Evolutionary conservation across 2,329 filamentous ascomycete genomes (phyloP), one percentile per base, ranked within the genome.

Genomic region (Pseudocercospora macadamiae): DNA sequence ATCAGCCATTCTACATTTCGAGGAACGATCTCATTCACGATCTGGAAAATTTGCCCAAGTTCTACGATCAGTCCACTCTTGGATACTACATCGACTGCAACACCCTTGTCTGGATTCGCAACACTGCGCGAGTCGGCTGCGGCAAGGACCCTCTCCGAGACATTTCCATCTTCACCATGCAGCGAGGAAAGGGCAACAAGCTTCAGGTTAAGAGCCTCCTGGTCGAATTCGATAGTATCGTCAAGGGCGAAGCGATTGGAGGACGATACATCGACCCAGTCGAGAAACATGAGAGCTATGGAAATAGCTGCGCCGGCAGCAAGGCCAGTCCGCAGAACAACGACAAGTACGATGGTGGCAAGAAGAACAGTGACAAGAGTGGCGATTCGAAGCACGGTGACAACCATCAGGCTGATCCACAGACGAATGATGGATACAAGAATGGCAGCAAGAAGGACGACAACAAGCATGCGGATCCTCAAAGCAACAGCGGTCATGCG

Each of bases 11-110:
- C 19, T 25, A 26, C n/a, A 25, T n/a, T 14, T 47, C 42, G 3
- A n/a, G 23, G 23, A 26, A 18, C 19, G 42, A 47, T 14, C 26
- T 25, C 16, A 14, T 47, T 4, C 3, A 9, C 23, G 23, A 25
- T 2, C 42, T 47, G 3, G 42, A 47, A 19, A 23, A 26, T 7
- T n/a, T 23, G 21, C 42, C 42, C 3, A 23, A 28, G 42, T 14
- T 47, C 23, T 47, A 23, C 14, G 42, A 26, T 16, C 23, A 25
- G 23, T 47, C 42, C 23, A 47, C 42, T 2, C 4, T 26, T 47
- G 42, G 42, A 14, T 47, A 25, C 23, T 47, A 47, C 12, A 3
- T 47, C 19, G 42, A 47, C 42, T 47, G 42, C 42, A 47, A 47
- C 23, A 47, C 42, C 10, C 42, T 47, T 14, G 9, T 47, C 9